These are phyloP conservation scores for Hypoxylon sp. DNA, from an alignment of 2,329 filamentous ascomycete genomes.

Conservation along the genomic window DNA sequence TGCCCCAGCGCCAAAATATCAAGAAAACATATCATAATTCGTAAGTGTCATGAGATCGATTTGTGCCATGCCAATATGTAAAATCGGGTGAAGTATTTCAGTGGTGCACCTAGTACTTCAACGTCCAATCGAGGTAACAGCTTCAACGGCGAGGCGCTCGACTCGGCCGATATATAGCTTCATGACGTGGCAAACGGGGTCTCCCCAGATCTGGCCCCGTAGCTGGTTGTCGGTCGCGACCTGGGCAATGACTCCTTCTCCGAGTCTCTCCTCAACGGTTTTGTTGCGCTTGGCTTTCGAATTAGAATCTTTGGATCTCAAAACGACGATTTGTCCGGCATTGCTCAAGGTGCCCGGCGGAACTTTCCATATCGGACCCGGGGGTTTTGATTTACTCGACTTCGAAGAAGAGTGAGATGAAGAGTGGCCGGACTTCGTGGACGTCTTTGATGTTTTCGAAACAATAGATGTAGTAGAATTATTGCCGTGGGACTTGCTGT, in stretches of 20 bases:
- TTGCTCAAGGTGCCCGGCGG: constrained; percentile 77
- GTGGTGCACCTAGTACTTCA: constrained; percentile 30
- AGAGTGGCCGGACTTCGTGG: constrained; percentile 45
- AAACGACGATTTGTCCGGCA: constrained; percentile 77
- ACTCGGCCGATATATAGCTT: constrained; percentile 80
- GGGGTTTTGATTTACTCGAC: constrained; percentile 41
- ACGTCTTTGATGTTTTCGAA: constrained; percentile 49
- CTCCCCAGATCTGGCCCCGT: constrained; percentile 81
- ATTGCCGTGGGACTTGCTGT: constrained; percentile 47
- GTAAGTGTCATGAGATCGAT: constrained; percentile 24
- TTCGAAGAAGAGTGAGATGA: constrained; percentile 40
- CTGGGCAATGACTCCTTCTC: constrained; percentile 77
- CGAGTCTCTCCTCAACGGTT: constrained; percentile 65
- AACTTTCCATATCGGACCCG: constrained; percentile 72
- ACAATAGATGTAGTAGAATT: constrained; percentile 51
- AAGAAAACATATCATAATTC: constrained; percentile 30
- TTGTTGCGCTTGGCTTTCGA: constrained; percentile 60
- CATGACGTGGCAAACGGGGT: constrained; percentile 87
- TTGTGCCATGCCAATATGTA: constrained; percentile 3
- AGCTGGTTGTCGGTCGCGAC: constrained; percentile 78
- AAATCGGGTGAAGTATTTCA: background rate
- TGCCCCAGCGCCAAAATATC: constrained; percentile 32
- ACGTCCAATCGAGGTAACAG: constrained; percentile 66
- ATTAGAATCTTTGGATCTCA: constrained; percentile 67
- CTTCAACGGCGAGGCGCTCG: constrained; percentile 78